phyloP scores from a whole-genome alignment of 352 stramenopile genomes.

The Globisporangium irregulare region DNA sequence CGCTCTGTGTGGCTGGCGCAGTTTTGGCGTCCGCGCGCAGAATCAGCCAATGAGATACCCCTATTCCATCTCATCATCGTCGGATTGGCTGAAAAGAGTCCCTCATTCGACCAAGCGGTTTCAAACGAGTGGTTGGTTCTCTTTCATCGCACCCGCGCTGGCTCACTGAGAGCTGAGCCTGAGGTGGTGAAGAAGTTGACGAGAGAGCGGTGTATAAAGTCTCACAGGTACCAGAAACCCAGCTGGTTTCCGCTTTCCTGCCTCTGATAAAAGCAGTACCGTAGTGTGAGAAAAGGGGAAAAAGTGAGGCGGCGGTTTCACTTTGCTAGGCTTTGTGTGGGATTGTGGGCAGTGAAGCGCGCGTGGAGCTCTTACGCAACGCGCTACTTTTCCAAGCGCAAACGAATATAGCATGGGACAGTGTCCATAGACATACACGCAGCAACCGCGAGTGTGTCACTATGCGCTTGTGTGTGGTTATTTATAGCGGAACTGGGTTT shows the following conservation, averaged over 20 bases:
- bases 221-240: conserved; percentile 3
- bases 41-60: conserved; percentile 25
- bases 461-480: neutral
- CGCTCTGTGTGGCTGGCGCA: conserved; percentile 9
- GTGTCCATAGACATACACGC: neutral
- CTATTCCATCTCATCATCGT: neutral
- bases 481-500: neutral
- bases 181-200: conserved; percentile 6
- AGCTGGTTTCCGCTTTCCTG: neutral
- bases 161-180: neutral
- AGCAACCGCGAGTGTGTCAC: no score
- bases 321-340: neutral
- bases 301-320: neutral
- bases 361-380: neutral
- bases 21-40: conserved; percentile 27
- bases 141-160: conserved; percentile 20
- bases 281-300: neutral
- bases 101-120: conserved; percentile 11
- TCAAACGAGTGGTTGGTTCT: conserved; percentile 66
- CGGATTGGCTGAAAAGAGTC: conserved; percentile 40
- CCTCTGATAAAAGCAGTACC: neutral
- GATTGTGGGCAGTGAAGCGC: neutral
- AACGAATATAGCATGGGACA: neutral
- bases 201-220: conserved; percentile 7
- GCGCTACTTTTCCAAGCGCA: neutral